These are phyloP conservation scores for Ceratocystis diversiconidia DNA, from an alignment of 2,329 filamentous ascomycete species.

Conservation along the genomic window DNA sequence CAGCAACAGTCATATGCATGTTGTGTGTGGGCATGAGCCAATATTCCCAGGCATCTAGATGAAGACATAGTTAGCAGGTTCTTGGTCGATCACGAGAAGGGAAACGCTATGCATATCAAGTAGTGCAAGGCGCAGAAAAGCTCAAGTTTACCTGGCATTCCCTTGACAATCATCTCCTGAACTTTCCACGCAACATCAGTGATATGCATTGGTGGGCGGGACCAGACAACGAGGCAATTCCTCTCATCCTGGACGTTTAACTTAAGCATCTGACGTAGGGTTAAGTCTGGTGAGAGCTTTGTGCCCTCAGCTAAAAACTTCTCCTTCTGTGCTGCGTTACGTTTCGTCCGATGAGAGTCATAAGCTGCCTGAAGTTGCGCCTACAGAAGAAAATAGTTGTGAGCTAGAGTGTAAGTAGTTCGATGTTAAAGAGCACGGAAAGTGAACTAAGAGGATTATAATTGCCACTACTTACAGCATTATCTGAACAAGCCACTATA, in stretches of 20 bases:
- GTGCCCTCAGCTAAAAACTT: constrained; percentile 54
- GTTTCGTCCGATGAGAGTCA: constrained; percentile 53
- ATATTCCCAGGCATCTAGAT: constrained; percentile 38
- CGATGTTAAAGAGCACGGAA: background rate
- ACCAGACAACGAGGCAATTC: constrained; percentile 80
- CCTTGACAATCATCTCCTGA: constrained; percentile 49
- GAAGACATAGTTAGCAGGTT: background rate
- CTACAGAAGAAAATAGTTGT: constrained; percentile 23
- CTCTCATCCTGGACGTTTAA: constrained; percentile 57
- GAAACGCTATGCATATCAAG: no score
- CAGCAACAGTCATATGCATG: constrained; percentile 75
- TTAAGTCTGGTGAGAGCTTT: constrained; percentile 48
- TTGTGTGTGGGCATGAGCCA: constrained; percentile 73
- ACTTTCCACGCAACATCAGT: constrained; percentile 51
- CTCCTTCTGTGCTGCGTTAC: constrained; percentile 61
- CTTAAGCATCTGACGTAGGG: constrained; percentile 5
- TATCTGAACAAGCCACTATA: constrained; percentile 50
- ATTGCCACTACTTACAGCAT: constrained; percentile 40
- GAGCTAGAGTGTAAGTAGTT: background rate
- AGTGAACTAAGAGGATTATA: background rate
- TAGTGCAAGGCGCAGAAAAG: no score
- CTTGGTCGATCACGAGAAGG: no score
- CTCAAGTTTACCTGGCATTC: constrained; percentile 47
- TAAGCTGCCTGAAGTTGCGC: constrained; percentile 58
- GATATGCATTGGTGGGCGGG: constrained; percentile 61